Evolutionary conservation across 768 basidiomycete species (phyloP).

Genomic region (Mycena venus): DNA sequence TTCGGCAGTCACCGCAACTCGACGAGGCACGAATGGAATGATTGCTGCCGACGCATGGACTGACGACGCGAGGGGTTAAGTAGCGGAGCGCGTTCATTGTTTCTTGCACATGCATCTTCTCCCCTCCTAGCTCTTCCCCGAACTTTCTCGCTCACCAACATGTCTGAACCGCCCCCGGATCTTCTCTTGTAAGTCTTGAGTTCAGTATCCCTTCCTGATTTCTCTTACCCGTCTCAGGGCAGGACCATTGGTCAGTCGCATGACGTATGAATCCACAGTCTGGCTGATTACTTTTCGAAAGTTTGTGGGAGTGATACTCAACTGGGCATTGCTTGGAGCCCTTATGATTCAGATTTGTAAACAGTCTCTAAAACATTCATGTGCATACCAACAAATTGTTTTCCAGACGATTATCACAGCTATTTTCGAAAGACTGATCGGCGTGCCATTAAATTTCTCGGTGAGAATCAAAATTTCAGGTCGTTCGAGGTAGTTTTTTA

Average conservation of each 20-base stretch:
- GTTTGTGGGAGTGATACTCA: background rate
- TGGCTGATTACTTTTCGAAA: background rate
- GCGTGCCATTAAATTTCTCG: background rate
- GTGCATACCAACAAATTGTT: background rate
- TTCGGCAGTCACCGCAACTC: no score
- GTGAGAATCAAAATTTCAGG: background rate
- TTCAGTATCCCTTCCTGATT: background rate
- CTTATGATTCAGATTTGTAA: slow-evolving; percentile 1
- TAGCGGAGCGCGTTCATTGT: background rate
- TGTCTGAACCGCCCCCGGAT: background rate
- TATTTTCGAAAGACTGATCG: background rate
- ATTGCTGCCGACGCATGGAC: background rate
- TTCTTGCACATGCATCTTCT: background rate
- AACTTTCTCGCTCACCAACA: background rate
- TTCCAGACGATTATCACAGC: background rate
- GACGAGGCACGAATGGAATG: no score
- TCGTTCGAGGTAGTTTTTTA: background rate
- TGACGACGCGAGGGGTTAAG: no score
- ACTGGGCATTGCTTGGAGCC: slow-evolving; percentile 4
- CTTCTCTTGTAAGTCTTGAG: background rate
- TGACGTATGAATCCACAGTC: background rate
- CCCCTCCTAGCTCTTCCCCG: background rate
- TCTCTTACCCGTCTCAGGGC: background rate
- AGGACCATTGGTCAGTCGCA: slow-evolving; percentile 2
- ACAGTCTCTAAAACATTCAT: background rate